Conservation (phyloP, 2,329 filamentous ascomycete species). For the Trichoderma endophyticum region DNA sequence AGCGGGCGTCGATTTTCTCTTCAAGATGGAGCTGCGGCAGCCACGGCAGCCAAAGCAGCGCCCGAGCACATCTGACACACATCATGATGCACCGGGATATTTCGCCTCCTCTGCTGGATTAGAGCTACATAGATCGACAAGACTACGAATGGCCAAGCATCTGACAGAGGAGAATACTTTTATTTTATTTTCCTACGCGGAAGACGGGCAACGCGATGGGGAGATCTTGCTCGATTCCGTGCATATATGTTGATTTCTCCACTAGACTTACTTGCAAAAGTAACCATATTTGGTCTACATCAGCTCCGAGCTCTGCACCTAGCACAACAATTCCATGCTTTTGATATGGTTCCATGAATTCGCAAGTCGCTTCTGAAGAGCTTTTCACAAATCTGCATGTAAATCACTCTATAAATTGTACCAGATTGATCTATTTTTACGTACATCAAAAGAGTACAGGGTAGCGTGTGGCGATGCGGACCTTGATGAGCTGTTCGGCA, state of each 20-base stretch:
- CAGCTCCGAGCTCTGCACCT: no score
- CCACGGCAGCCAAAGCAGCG: neutral
- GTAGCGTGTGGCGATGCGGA: neutral
- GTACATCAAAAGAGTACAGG: neutral
- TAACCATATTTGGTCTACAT: no score
- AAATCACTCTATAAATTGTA: neutral
- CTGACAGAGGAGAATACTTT: no score
- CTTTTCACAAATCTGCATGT: neutral
- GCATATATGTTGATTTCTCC: no score
- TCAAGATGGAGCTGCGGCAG: neutral
- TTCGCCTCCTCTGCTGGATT: neutral
- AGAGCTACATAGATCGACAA: neutral
- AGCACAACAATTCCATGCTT: neutral
- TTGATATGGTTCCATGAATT: neutral
- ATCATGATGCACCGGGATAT: neutral
- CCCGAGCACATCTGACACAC: neutral
- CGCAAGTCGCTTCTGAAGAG: fast-evolving
- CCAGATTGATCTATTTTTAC: neutral
- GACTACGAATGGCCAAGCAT: neutral
- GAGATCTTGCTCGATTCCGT: no score
- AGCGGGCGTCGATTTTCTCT: neutral
- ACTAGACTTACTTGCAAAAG: no score
- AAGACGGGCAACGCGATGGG: no score
- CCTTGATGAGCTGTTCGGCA: no score
- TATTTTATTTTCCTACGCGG: no score